A percentile compares a stretch with the other conserved stretches of the same genome.
phyloP scores from a whole-genome alignment of 148 eudicot genomes.

The Talinum fruticosum region DNA sequence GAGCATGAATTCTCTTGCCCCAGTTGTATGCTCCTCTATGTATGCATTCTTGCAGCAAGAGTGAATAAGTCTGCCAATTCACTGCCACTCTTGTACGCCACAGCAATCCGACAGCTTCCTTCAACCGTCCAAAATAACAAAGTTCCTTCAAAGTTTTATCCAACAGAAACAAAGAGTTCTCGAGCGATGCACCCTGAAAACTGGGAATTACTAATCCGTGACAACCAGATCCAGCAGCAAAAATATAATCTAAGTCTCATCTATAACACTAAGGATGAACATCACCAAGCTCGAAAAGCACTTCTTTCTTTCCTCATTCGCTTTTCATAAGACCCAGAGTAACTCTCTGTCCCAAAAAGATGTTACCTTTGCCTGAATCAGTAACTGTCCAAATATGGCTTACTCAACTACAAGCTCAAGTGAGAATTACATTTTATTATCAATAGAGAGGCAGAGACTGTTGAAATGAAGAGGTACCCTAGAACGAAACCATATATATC shows the following conservation, averaged over 20 bases:
- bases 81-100: slow-evolving; percentile 42
- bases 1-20: slow-evolving; percentile 71
- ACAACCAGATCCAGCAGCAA: slow-evolving; percentile 31
- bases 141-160: slow-evolving; percentile 62
- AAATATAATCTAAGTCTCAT: slow-evolving; percentile 2
- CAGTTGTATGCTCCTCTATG: slow-evolving; percentile 43
- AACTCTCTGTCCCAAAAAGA: background rate
- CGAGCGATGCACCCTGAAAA: slow-evolving; percentile 56
- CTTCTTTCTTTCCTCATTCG: background rate
- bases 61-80: slow-evolving; percentile 57
- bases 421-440: background rate
- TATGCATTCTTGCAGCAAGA: slow-evolving; percentile 85
- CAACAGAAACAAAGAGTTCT: slow-evolving; percentile 34
- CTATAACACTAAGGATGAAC: background rate
- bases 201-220: slow-evolving; percentile 56
- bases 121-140: slow-evolving; percentile 70
- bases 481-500: too few species aligned
- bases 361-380: background rate
- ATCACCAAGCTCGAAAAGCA: slow-evolving; percentile 5
- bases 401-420: background rate
- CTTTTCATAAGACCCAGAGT: background rate
- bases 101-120: slow-evolving; percentile 61
- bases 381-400: background rate
- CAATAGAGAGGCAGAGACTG: too few species aligned
- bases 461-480: too few species aligned